phyloP scores from a whole-genome alignment of 192 early-diverging fungal genomes.

The Piromyces finnis region DNA sequence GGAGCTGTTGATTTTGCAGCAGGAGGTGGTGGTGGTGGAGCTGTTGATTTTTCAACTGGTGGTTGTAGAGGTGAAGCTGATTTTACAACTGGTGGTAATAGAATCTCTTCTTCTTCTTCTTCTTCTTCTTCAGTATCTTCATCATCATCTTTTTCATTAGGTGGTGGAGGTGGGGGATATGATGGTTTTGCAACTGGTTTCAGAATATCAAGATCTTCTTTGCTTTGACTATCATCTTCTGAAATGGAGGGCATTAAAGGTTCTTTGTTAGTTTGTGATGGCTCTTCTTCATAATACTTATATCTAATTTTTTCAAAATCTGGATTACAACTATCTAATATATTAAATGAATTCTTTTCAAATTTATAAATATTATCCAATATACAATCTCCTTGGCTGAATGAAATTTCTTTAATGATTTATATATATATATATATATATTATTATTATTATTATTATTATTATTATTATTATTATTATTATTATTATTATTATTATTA shows the following conservation, averaged over 20 bases:
- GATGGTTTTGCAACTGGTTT: not conserved
- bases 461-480: no score
- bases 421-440: no score
- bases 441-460: no score
- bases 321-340: not conserved
- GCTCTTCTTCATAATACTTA: not conserved
- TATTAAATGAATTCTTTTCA: not conserved
- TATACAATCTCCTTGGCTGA: not conserved
- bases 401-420: not conserved
- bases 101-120: no score
- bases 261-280: not conserved
- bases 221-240: not conserved
- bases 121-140: no score
- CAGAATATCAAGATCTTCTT: not conserved
- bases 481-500: no score
- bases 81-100: not conserved
- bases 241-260: not conserved
- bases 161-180: not conserved
- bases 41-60: not conserved
- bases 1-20: no score
- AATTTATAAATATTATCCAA: not conserved
- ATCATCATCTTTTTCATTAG: no score
- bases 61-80: not conserved
- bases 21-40: not conserved
- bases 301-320: not conserved